Evolutionary conservation across 83 land plant genomes (phyloP), one percentile per base, ranked within the genome.

Genomic region (Picea abies): DNA sequence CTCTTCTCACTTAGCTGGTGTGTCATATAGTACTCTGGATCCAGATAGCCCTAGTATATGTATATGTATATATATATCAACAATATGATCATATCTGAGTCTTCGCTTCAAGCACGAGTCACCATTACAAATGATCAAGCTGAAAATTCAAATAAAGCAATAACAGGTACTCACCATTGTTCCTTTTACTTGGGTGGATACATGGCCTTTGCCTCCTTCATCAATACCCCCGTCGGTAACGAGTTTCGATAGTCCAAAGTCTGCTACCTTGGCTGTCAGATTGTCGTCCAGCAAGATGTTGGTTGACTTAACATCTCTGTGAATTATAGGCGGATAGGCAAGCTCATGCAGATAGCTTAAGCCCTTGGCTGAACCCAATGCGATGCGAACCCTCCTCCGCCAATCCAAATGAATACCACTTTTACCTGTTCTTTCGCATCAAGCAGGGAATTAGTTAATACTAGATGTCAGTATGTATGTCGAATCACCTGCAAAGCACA

Each of bases 11-110:
- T 91, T 35, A 96, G 44, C 83, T 94, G 94, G 85, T 96, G 95
- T n/a, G 95, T 90, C 92, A 89, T 88, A 87, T 92, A 94, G 84
- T 94, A 96, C 85, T 94, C 97, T 44, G 96, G 98, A 90, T 94
- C 98, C 68, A 96, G 83, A 78, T 96, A 96, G 5, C 98, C 98
- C 98, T 96, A 87, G 5, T 65, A 65, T n/a, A 65, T 65, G 7
- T 8, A 65, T 65, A 65, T 63, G 11, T 63, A 17, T 20, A n/a
- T 10, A 20, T 20, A 64, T 6, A 64, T 20, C 22, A n/a, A 65
- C 7, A 65, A 65, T 20, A 65, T 65, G 20, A 23, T 9, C 26
- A 23, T 65, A 6, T 65, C 10, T 20, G 26, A 20, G 26, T 65
- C 68, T 23, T n/a, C 2, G 26, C 26, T 20, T 65, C 14, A 20